These are phyloP conservation scores for Suillus tomentosus DNA, from an alignment of 768 basidiomycete species.

Conservation along the genomic window DNA sequence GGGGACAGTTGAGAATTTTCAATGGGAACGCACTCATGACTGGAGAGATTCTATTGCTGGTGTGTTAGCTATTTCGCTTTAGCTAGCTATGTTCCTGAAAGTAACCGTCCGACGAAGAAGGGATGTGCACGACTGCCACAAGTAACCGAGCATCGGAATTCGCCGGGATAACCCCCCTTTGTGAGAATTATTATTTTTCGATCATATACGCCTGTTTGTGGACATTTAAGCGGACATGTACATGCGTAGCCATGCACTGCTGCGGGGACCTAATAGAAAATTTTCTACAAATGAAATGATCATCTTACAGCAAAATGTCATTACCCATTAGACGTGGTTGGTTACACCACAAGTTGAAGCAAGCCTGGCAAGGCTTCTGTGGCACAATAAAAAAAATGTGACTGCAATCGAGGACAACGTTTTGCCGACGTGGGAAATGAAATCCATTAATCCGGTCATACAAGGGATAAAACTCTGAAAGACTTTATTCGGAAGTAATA, in stretches of 20 bases:
- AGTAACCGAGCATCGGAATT: background rate
- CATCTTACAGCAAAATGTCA: background rate
- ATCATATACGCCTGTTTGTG: background rate
- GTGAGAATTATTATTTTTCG: background rate
- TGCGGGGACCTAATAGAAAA: background rate
- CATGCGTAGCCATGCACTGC: background rate
- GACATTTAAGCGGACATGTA: background rate
- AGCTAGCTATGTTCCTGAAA: slow-evolving; percentile 4
- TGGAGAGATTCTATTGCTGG: slow-evolving; percentile 11
- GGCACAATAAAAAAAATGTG: too few relatives aligned
- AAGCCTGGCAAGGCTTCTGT: background rate
- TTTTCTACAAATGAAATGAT: slow-evolving; percentile 3
- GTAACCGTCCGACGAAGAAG: background rate
- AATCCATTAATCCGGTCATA: background rate
- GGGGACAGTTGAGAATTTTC: too few relatives aligned
- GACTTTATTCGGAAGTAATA: slow-evolving; percentile 16
- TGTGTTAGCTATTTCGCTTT: background rate
- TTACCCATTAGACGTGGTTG: background rate
- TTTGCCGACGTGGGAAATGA: slow-evolving; percentile 13
- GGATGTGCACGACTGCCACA: background rate
- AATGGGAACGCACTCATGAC: slow-evolving; percentile 27
- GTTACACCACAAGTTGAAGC: background rate
- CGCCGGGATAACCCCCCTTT: slow-evolving; percentile 2
- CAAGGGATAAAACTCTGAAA: slow-evolving; percentile 6
- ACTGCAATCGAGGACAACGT: background rate